Base-by-base conservation (phyloP, 2,329 filamentous ascomycete species). In the Penicillium expansum region DNA sequence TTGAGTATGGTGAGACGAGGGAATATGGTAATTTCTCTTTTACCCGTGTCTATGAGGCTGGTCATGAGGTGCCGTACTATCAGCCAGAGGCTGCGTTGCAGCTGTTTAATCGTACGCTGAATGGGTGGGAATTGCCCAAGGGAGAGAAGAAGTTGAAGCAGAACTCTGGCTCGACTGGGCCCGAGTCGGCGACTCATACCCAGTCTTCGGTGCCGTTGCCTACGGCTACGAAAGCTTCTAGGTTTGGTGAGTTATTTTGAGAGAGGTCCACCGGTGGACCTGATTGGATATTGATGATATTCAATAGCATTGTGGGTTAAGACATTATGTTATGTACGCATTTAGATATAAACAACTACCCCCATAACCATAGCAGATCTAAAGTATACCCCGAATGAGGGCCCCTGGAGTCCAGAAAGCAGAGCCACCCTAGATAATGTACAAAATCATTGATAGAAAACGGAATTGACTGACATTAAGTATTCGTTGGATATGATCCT, bases 11-110 rank as follows among this genome's bases (percentile, higher is more conserved):
- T 20, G 83, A 84, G 55, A 89, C 91, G 0, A 83, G 90, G 4
- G 89, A 94, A 71, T 90, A 85, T 65, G 90, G 88, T 11, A 92
- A 92, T 64, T 81, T 89, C 52, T 85, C 82, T 16, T 89, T 89
- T 69, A 84, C 83, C 52, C 80, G 86, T 8, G 79, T 89, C 47
- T 89, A 86, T 69, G 83, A 88, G 65, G 80, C 86, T 16, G 86
- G 87, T 1, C 86, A 89, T 65, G 80, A 84, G 50, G 81, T 86
- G 1, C 80, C 84, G 0, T 82, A 79, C 41, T 72, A 69, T 44
- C 85, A 87, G 72, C 85, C 85, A 13, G 76, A 83, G 66, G 84
- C 84, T 4, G 76, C 82, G 2, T 79, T 86, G 56, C 80, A 82
- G 60, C 74, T 87, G 38, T 88, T 88, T 65, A 80, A 83, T 29